These are phyloP conservation scores for Acanthamoeba healyi DNA, from an alignment of 208 protist genomes.

Conservation along the genomic window DNA sequence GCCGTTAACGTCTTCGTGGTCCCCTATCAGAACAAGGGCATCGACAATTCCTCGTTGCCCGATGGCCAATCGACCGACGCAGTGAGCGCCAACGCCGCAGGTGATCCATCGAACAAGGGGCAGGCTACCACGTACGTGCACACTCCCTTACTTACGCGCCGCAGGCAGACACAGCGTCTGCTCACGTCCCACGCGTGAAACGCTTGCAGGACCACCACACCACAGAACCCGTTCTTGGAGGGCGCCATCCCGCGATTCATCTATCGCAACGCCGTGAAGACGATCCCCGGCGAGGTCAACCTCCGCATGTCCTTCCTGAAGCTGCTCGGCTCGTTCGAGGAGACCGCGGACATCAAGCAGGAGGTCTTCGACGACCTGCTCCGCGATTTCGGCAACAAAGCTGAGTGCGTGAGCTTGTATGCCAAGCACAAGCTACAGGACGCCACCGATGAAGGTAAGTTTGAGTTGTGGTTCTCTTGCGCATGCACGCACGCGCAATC, in stretches of 20 bases:
- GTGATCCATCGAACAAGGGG: neutral
- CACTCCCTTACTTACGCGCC: no score
- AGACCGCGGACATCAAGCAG: constrained; percentile 28
- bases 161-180: no score
- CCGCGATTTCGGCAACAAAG: neutral
- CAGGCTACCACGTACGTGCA: neutral
- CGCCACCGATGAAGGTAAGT: neutral
- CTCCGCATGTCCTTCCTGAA: constrained; percentile 21
- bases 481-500: no score
- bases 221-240: constrained; percentile 33
- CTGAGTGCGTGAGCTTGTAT: neutral
- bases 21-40: neutral
- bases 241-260: constrained; percentile 46
- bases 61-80: neutral
- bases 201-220: neutral
- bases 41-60: neutral
- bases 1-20: no score
- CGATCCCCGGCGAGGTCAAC: neutral
- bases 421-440: constrained; percentile 16
- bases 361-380: constrained; percentile 35
- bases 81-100: neutral
- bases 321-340: constrained; percentile 16
- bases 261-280: constrained; percentile 16
- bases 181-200: no score
- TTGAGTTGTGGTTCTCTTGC: no score